Base-by-base conservation (phyloP, 192 early-diverging fungal species). In the Umbelopsis ramanniana region DNA sequence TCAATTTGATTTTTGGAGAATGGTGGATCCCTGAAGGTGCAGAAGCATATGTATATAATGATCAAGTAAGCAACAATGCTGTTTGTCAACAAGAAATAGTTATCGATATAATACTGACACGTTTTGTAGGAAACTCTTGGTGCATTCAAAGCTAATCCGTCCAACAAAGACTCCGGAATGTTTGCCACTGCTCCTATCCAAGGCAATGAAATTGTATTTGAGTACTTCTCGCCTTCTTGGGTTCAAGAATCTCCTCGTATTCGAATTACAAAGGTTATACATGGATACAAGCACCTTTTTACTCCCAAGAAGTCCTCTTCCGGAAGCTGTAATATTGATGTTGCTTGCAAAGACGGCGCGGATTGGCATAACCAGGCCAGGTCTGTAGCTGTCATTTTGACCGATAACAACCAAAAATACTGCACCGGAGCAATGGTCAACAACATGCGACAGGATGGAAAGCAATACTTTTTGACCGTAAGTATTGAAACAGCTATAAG, bases 391-490 rank as follows among this genome's bases (percentile, higher is more conserved):
- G 80, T 81, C 5, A 72, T 84, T 21, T 37, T 84, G 11, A 78
- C 83, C 2, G 75, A 84, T 24, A 74, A 79, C 37, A 84, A 84
- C 33, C 83, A 84, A 52, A 81, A 82, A 48, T 84, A 84, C 35
- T 84, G 83, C 60, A 72, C 83, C 10, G 83, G 80, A 33, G 79
- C 80, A 5, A 46, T 84, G 53, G 43, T 84, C 23, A 84, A 84
- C 66, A 84, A 84, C 73, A 75, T 47, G 0, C 72, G 74, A 3
- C 70, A 81, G 19, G 76, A 84, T 67, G 83, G 83, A 21, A 76
- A 73, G n/a, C 83, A 84, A 46, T 70, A 79, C 14, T 79, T 84
- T 53, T 67, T 84, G 60, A 84, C 83, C 0, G 83, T 84, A 81
- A 40, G 79, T 52, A 29, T 2, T 43, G 6, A 11, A 12, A 21